These are phyloP conservation scores for Candida glaebosa DNA, from an alignment of 805 yeast genomes.

Conservation along the genomic window DNA sequence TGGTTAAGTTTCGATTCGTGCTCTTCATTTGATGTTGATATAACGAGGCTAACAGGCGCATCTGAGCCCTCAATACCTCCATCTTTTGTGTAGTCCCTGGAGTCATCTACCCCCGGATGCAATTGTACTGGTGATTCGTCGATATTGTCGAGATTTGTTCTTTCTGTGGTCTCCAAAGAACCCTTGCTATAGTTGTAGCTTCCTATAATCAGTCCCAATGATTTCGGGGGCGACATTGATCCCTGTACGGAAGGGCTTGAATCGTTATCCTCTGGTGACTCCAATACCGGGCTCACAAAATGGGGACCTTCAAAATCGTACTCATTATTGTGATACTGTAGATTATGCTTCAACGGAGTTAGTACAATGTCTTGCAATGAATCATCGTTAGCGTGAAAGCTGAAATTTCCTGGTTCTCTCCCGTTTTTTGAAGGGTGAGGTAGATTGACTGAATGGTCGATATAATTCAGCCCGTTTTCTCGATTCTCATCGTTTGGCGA, in stretches of 20 bases:
- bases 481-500: background rate
- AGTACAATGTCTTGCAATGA: conserved; percentile 6
- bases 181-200: conserved; percentile 26
- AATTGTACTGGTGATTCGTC: background rate
- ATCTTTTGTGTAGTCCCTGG: background rate
- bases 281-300: conserved; percentile 15
- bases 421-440: background rate
- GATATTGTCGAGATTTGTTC: background rate
- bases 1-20: conserved; percentile 12
- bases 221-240: conserved; percentile 18
- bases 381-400: conserved; percentile 7
- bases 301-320: conserved; percentile 1
- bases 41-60: background rate
- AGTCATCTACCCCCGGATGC: conserved; percentile 7
- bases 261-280: conserved; percentile 10
- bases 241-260: conserved; percentile 4
- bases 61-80: background rate
- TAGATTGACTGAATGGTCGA: background rate
- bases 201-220: conserved; percentile 28
- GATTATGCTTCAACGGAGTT: background rate
- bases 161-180: conserved; percentile 12
- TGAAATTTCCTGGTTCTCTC: conserved; percentile 3
- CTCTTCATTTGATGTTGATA: background rate
- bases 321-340: background rate
- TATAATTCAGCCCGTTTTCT: background rate